Evolutionary conservation across 2,329 filamentous ascomycete species (phyloP), one percentile per base, ranked within the genome.

Genomic region (Hymenoscyphus scutula): DNA sequence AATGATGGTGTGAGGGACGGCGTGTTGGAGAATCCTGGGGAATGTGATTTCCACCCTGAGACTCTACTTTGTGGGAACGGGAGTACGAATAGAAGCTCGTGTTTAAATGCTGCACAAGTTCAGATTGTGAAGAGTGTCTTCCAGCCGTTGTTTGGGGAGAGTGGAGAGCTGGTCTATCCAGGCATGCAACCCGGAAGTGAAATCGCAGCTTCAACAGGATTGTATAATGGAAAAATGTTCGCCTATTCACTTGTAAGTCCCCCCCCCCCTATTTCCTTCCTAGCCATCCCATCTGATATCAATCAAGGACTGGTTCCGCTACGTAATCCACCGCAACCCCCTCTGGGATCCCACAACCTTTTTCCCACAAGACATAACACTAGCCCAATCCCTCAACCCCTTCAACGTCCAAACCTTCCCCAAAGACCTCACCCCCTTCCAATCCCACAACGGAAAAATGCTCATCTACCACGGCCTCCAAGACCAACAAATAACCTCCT

Each of bases 1-100:
- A 71, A 81, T 6, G 82, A 84, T 65, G 79, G 79, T 19, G 76
- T 77, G 13, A 69, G 72, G 10, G 82, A 84, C 68, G 79, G 79
- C 7, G 77, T 79, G 53, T 73, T 79, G 23, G 76, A 77, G 59
- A 74, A 77, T 51, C 73, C 77, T 0, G 69, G 71, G 59, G 70
- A 74, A 29, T 77, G 76, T 58, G 64, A 70, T n/a, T 75, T 74
- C 1, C 63, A 71, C 56, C 68, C 75, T 1, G 71, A 73, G 55
- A 67, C 69, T 1, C 63, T 77, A 51, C 37, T 58, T 32, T 60
- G 61, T 34, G 17, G 41, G 5, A 62, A 25, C 15, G 25, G 13
- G 29, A 45, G 3, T n/a, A 58, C 57, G 13, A 65, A 45, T 32
- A 32, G 10, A 45, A 59, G 60, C 29, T 13, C 32, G n/a, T 70